These are phyloP conservation scores for Cryptomeria japonica DNA, from an alignment of 75 land plant genomes.

Conservation along the genomic window DNA sequence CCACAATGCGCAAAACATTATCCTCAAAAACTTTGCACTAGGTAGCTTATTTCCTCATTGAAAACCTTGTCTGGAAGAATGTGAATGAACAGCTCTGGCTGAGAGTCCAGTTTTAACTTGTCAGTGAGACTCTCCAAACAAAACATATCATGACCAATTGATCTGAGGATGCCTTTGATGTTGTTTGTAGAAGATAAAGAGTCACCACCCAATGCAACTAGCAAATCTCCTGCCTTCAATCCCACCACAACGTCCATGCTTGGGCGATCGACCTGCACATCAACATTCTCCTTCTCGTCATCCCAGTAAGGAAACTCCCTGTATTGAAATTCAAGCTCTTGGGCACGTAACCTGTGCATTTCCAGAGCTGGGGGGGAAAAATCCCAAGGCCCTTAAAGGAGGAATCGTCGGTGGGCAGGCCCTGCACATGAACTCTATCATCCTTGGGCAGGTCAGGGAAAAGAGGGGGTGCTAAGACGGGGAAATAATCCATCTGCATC, in stretches of 20 bases:
- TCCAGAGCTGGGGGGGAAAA: constrained; percentile 82
- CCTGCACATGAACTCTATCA: constrained; percentile 88
- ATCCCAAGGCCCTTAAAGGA: no score
- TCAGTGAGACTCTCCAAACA: no score
- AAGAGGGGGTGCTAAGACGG: constrained; percentile 19
- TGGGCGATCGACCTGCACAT: background rate
- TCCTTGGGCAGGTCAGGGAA: constrained; percentile 59
- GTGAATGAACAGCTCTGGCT: no score
- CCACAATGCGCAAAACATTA: no score
- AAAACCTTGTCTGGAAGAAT: no score
- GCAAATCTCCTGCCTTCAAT: background rate
- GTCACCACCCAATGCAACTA: no score
- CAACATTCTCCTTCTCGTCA: constrained; percentile 9
- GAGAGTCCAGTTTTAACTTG: no score
- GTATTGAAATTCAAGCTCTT: constrained; percentile 76
- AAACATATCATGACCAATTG: no score
- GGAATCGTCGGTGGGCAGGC: constrained; percentile 89
- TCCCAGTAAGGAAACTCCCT: constrained; percentile 78
- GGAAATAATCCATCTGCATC: constrained; percentile 23
- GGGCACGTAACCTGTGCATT: constrained; percentile 87
- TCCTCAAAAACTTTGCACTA: no score
- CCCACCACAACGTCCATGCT: background rate
- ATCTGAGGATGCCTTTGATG: no score
- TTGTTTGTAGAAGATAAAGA: no score
- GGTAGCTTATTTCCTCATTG: no score